Conservation (phyloP, 1,139 yeast genomes). For the Suhomyces atakaporum region DNA sequence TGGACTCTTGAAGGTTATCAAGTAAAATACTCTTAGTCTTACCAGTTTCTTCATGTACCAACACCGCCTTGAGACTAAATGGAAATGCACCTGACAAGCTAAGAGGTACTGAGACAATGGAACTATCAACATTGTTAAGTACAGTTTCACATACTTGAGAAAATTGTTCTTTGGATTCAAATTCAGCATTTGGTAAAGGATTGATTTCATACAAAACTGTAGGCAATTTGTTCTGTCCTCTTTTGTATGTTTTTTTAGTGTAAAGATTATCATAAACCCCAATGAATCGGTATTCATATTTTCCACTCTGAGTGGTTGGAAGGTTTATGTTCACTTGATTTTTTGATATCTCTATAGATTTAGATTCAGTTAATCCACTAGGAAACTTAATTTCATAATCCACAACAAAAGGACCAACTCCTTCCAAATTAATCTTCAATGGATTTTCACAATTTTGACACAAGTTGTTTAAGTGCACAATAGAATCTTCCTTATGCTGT, state of each 20-base stretch:
- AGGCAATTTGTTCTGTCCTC: slow-evolving; percentile 32
- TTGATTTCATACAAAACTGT: slow-evolving; percentile 60
- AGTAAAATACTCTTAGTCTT: slow-evolving; percentile 16
- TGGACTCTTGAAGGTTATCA: slow-evolving; percentile 20
- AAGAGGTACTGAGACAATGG: slow-evolving; percentile 57
- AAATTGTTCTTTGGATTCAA: slow-evolving; percentile 48
- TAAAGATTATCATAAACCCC: slow-evolving; percentile 71
- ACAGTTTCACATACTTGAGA: slow-evolving; percentile 62
- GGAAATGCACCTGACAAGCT: slow-evolving; percentile 65
- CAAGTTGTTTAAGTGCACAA: slow-evolving; percentile 30
- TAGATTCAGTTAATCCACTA: slow-evolving; percentile 44
- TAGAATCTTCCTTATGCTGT: slow-evolving; percentile 21
- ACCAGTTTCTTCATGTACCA: slow-evolving; percentile 44
- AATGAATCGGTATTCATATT: slow-evolving; percentile 59
- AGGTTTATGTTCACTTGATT: slow-evolving; percentile 29
- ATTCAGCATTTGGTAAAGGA: slow-evolving; percentile 59
- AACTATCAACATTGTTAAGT: slow-evolving; percentile 24
- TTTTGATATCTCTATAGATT: slow-evolving; percentile 35
- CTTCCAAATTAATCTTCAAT: slow-evolving; percentile 39
- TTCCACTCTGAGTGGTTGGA: slow-evolving; percentile 50
- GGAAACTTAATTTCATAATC: slow-evolving; percentile 69
- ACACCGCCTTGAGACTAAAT: slow-evolving; percentile 52
- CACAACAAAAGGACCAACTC: slow-evolving; percentile 72
- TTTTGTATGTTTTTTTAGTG: slow-evolving; percentile 42
- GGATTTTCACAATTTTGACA: slow-evolving; percentile 36